Evolutionary conservation across 2,329 filamentous ascomycete genomes (phyloP), one percentile per base, ranked within the genome.

Genomic region (Ascochyta pisi): DNA sequence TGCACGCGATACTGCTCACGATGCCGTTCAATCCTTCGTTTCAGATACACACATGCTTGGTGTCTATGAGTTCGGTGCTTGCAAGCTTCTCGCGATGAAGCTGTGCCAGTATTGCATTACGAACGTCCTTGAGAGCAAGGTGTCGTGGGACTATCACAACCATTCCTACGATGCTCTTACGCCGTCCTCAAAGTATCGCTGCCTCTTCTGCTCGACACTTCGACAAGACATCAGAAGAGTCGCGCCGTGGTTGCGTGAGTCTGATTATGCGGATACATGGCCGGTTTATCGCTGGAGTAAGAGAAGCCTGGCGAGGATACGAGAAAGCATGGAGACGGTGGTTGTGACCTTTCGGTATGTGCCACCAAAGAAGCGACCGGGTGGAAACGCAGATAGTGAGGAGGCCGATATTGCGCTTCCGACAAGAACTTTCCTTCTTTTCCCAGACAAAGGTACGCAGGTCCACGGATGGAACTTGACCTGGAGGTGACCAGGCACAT

Each of bases 211-310:
- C 37, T 57, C 33, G 10, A 54, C 56, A 3, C 47, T 65, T 4
- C 45, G 42, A 3, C 15, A 59, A 26, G 62, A 66, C 37, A 49
- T 61, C 23, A 56, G 50, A 19, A 40, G 29, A 6, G 22, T 60
- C 23, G 58, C 55, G 29, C 58, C 54, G 15, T 39, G 45, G 27
- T 43, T 63, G 35, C 39, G 49, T 38, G 34, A 58, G 37, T 43
- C 37, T 9, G 45, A 42, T 16, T 41, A 55, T 37, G 50, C 38
- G 15, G 47, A 19, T 1, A 33, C 39, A 19, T 57, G 55, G 52
- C 61, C 65, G 1, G 35, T 64, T 7, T 62, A 62, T 50, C 57
- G 61, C 42, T 68, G 66, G 66, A 66, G 46, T 26, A 55, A 66
- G 31, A 53, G 64, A 3, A 62, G 54, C 33, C 47, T 62, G 7